Evolutionary conservation across 2,329 filamentous ascomycete species (phyloP), one percentile per base, ranked within the genome.

Genomic region (Diaporthe citriasiana): DNA sequence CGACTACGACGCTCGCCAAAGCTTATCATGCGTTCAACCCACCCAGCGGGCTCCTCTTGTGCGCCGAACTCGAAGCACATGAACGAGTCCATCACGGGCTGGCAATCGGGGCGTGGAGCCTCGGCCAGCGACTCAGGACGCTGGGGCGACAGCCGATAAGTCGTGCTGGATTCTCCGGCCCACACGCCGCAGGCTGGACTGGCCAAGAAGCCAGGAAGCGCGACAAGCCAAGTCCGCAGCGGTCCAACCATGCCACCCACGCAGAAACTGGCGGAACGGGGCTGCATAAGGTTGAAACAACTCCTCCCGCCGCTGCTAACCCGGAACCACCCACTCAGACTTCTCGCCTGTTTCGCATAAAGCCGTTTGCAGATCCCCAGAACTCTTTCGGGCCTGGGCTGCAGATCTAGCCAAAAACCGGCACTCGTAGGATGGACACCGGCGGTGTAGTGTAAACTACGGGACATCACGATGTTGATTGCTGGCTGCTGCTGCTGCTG

Each of bases 261-360:
- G 42, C 60, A 50, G 19, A 45, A 9, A 51, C 59, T 69, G 70
- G 45, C 56, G 65, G 50, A 63, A 59, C 27, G 25, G 40, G 40
- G 33, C 27, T 73, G 73, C 70, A 69, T 73, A 53, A 60, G 38
- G 56, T 73, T 74, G 73, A 72, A 74, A 74, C 73, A 70, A 27
- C 70, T 59, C 73, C 45, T 55, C 42, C 71, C 53, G 60, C 71
- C 53, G 50, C 47, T 51, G 27, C 38, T 19, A 71, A 60, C 59
- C 59, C 57, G 60, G 53, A 57, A 65, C 60, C 59, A 50, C n/a
- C 53, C 73, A 74, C 60, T 60, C 70, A 72, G 73, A 59, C 53
- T 57, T 59, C 60, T 60, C 40, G 73, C 45, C 42, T 72, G 73
- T 74, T 66, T 72, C 70, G 70, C 70, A 74, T 74, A 53, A 59